phyloP scores from a whole-genome alignment of 2,329 filamentous ascomycete species.

The Colletotrichum sp. region DNA sequence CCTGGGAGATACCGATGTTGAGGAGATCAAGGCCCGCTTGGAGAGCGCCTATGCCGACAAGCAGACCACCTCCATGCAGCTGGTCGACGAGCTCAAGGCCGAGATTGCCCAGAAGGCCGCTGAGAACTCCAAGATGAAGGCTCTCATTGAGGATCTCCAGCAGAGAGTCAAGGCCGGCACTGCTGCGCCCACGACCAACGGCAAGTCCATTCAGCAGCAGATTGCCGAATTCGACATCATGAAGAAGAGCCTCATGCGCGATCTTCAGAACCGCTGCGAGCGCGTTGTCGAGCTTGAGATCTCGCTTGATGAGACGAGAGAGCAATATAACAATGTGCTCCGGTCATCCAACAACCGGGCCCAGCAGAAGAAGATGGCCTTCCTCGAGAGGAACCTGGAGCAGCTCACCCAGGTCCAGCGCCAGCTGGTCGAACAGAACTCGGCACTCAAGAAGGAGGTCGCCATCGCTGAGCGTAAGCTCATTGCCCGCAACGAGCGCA shows the following conservation, averaged over 20 bases:
- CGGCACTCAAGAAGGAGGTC: slow-evolving; percentile 96
- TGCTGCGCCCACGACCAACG: slow-evolving; percentile 69
- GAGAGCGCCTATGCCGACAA: slow-evolving; percentile 79
- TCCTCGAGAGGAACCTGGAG: slow-evolving; percentile 96
- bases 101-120: slow-evolving; percentile 79
- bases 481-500: slow-evolving; percentile 95
- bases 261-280: slow-evolving; percentile 97
- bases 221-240: slow-evolving; percentile 98
- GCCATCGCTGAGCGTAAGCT: slow-evolving; percentile 98
- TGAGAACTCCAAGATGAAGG: slow-evolving; percentile 82
- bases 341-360: slow-evolving; percentile 96
- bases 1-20: slow-evolving; percentile 77
- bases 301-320: slow-evolving; percentile 92
- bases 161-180: slow-evolving; percentile 70
- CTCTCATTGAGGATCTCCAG: slow-evolving; percentile 81
- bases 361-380: slow-evolving; percentile 99
- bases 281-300: slow-evolving; percentile 98
- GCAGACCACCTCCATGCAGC: slow-evolving; percentile 74
- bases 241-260: slow-evolving; percentile 99
- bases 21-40: slow-evolving; percentile 82
- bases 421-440: slow-evolving; percentile 97
- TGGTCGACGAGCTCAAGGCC: slow-evolving; percentile 77
- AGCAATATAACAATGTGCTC: slow-evolving; percentile 99
- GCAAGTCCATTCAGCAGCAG: slow-evolving; percentile 95
- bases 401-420: slow-evolving; percentile 97